Base-by-base conservation (phyloP, 139 green algal genomes). In the Volvox reticuliferus region DNA sequence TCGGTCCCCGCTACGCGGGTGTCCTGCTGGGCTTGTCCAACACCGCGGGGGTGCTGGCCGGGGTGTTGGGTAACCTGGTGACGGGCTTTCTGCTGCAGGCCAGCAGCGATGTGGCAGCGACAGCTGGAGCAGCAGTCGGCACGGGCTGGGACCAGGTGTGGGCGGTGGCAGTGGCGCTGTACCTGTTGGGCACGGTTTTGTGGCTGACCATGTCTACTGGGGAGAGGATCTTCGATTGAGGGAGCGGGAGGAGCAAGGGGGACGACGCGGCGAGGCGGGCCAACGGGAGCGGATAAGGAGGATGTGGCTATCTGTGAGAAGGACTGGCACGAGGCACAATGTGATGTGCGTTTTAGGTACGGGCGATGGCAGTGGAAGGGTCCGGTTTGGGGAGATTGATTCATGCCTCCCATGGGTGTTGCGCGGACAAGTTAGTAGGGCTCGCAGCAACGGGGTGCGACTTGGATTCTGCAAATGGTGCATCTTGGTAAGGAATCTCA, bases 21-120 rank as follows among this genome's bases (percentile, higher is more conserved):
- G 97, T 99, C 65, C 93, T 99, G 85, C 94, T 99, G 87, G 98
- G 98, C 0, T 93, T 99, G 92, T 98, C 94, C 76, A 99, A 99
- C 93, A 99, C 98, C 17, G 98, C 98, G 36, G 98, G 98, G 24
- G 97, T 99, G 85, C 93, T 99, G 81, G 98, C 98, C 63, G 98
- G 98, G 20, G 98, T 99, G 78, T 28, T 99, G 71, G 98, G 98
- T 63, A 99, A 97, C 28, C 95, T 97, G 79, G 96, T 95, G 18
- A 99, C 98, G 0, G 98, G 98, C 26, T 94, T 95, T 67, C 98
- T 99, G 65, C 93, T 99, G 55, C 94, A 97, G 82, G 94, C 93
- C 24, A 96, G 95, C 28, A 94, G 82, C 9, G 91, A 80, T 71
- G 67, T n/a, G 94, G 95, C 95, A 12, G 21, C 65, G 65, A 2